Base-by-base conservation (phyloP, 2,329 filamentous ascomycete species). In the Aaosphaeria pasadenensis region DNA sequence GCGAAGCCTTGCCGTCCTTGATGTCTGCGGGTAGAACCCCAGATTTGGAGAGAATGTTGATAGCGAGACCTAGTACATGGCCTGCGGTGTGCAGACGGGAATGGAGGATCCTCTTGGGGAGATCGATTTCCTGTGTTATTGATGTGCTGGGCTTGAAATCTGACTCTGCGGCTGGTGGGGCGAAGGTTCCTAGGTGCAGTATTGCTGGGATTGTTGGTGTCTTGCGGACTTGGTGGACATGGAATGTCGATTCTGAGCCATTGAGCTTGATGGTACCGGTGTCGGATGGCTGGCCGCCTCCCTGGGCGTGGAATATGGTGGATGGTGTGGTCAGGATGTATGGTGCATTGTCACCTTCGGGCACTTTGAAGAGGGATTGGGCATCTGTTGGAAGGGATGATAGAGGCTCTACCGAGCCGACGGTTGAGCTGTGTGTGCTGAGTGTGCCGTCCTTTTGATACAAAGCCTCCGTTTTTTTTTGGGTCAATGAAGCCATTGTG, bases 231-330 rank as follows among this genome's bases (percentile, higher is more conserved):
- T 78, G 71, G 3, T 67, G 69, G 6, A 88, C 82, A 17, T 73
- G 59, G 55, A 88, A 85, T 0, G 55, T 59, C 17, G 58, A 4
- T 53, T 36, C 9, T 54, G 30, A 1, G 58, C 44, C 55, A 88
- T 84, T 30, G 62, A 24, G 17, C 17, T 24, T 70, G 52, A 89
- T 86, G 38, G 62, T 70, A 17, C 87, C 87, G 7, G 77, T 74
- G 52, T 90, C 87, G 0, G 81, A 85, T 1, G 87, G 87, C 59
- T 90, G 87, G 6, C 87, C 87, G 50, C 87, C 87, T 17, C 87
- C 87, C 66, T 90, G 87, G 0, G 85, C 82, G 52, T 90, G 84
- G 69, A 90, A 90, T 51, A 89, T 84, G n/a, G 87, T 89, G 42
- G 79, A 70, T 2, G 80, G 73, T 0, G 83, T 86, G 5, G 82